phyloP scores from a whole-genome alignment of 257 asterid species.

The Solanum chiquidenum region DNA sequence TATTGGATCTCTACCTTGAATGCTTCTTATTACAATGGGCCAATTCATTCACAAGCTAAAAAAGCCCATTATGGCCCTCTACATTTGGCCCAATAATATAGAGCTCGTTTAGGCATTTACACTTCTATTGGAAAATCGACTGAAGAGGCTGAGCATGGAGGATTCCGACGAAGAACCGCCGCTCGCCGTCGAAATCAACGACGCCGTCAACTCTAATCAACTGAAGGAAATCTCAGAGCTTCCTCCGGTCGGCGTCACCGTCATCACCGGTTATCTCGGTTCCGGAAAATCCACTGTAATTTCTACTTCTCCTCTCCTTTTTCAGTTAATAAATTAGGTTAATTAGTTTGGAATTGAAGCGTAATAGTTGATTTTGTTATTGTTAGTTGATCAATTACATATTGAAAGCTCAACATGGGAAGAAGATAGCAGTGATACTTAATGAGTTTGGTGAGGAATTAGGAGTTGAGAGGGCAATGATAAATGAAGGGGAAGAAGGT shows the following conservation, averaged over 20 bases:
- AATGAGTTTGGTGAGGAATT: constrained; percentile 95
- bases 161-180: constrained; percentile 83
- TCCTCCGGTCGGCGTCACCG: constrained; percentile 79
- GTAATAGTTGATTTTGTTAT: neutral
- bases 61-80: neutral
- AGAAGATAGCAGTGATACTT: constrained; percentile 86
- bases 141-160: constrained; percentile 29
- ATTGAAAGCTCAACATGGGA: constrained; percentile 69
- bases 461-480: constrained; percentile 98
- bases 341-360: neutral
- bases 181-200: constrained; percentile 58
- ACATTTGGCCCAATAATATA: neutral
- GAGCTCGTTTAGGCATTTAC: neutral
- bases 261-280: constrained; percentile 95
- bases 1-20: neutral
- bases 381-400: constrained; percentile 72
- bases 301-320: neutral
- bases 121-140: neutral
- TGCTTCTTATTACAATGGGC: neutral
- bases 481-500: constrained; percentile 91
- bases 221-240: constrained; percentile 17
- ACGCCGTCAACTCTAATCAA: constrained; percentile 9
- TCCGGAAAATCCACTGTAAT: constrained; percentile 96
- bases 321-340: neutral
- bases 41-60: neutral